These are phyloP conservation scores for Stentor coeruleus DNA, from an alignment of 73 alveolate species.

Conservation along the genomic window DNA sequence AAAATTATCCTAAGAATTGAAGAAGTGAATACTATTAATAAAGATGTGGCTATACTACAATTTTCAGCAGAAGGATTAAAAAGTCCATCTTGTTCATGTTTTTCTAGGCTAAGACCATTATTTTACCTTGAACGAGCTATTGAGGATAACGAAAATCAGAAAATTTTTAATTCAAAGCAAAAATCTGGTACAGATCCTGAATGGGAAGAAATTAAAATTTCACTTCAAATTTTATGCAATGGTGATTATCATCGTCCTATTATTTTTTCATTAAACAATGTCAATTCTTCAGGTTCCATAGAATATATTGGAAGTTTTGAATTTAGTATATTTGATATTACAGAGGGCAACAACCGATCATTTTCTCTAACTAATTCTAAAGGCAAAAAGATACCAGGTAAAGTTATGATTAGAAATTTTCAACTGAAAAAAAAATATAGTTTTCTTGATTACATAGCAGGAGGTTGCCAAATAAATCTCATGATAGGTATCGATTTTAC, in stretches of 20 bases:
- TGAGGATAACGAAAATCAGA: background rate
- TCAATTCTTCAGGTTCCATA: slow-evolving; percentile 40
- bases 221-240: slow-evolving; percentile 43
- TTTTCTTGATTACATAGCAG: slow-evolving; percentile 35
- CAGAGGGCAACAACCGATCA: slow-evolving; percentile 11
- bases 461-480: slow-evolving; percentile 35
- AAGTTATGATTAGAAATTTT: background rate
- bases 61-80: slow-evolving; percentile 11
- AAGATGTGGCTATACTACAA: background rate
- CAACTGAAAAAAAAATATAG: slow-evolving; percentile 12
- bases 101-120: background rate
- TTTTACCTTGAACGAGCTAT: background rate
- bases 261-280: slow-evolving; percentile 46
- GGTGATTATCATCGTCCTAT: slow-evolving; percentile 42
- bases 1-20: slow-evolving; percentile 33
- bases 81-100: background rate
- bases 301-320: slow-evolving; percentile 29
- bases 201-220: slow-evolving; percentile 27
- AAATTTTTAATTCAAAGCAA: slow-evolving; percentile 29
- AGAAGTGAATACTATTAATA: background rate
- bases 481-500: slow-evolving; percentile 37
- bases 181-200: slow-evolving; percentile 25
- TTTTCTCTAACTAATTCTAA: slow-evolving; percentile 2
- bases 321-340: slow-evolving; percentile 27
- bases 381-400: slow-evolving; percentile 6